phyloP scores from a whole-genome alignment of 352 stramenopile genomes.

The Globisporangium cylindrosporum region DNA sequence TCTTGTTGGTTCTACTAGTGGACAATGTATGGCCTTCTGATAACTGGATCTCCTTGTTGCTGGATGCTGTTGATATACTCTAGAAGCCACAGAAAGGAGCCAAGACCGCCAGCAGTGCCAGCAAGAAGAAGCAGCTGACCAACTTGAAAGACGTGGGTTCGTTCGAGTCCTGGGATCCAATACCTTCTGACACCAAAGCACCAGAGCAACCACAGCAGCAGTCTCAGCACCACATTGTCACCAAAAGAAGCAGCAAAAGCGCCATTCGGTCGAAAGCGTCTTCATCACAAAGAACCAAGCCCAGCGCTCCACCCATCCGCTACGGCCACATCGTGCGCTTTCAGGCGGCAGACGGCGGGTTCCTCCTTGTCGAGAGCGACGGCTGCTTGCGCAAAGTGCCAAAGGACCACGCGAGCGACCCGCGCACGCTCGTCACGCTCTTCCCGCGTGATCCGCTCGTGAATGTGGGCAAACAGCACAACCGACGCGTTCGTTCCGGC shows the following conservation, averaged over 20 bases:
- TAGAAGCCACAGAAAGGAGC: conserved; percentile 5
- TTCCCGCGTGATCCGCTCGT: conserved; percentile 31
- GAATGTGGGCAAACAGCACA: conserved; percentile 19
- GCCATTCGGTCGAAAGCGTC: neutral
- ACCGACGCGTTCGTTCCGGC: conserved; percentile 15
- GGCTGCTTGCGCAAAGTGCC: conserved; percentile 34
- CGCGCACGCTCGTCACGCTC: conserved; percentile 34
- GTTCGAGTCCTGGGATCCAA: neutral
- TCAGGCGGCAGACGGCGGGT: conserved; percentile 34
- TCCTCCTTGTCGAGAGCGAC: conserved; percentile 35
- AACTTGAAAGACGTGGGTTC: neutral
- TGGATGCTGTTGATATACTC: neutral
- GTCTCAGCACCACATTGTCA: neutral
- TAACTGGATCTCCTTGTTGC: neutral
- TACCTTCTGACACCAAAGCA: neutral
- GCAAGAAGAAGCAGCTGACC: conserved; percentile 6
- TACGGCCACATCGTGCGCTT: conserved; percentile 40
- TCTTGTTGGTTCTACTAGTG: too few relatives aligned
- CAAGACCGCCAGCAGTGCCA: neutral
- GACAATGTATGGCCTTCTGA: too few relatives aligned
- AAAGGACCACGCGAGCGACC: conserved; percentile 20
- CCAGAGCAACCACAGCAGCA: neutral
- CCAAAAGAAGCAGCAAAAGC: neutral
- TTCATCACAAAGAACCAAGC: neutral
- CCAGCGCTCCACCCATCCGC: conserved; percentile 15